Base-by-base conservation (phyloP, 225 moss, liverwort and hornwort species). In the Anthoceros angustus region DNA sequence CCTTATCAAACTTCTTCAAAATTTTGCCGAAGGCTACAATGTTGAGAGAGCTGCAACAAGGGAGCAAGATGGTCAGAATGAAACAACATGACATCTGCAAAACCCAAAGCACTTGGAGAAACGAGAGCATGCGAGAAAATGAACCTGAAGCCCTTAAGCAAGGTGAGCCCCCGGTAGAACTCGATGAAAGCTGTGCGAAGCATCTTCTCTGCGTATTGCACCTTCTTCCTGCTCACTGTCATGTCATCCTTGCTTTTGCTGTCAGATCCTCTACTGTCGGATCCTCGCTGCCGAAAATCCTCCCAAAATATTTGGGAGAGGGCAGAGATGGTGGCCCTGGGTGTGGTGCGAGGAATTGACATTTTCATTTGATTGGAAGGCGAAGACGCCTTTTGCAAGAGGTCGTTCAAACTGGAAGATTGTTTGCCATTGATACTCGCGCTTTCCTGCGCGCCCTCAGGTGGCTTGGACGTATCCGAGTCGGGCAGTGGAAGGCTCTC, bases 1-100 rank as follows among this genome's bases (percentile, higher is more conserved):
- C 87, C 85, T 87, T 87, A 50, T 87, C 87, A 70, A 84, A 87
- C 62, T 87, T 87, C 75, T 87, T 84, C 78, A 87, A 70, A 55
- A 87, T 87, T 69, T 85, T 87, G 64, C 78, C 87, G 25, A 87
- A 87, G 7, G 87, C 84, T 72, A 85, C 70, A 71, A 85, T 46
- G 70, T 87, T 87, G 75, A 87, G 55, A 60, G 80, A 82, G 75
- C 87, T 87, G 82, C 69, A 70, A 75, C 65, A 46, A 18, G 39
- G 25, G 26, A 39, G 39, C 16, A 7, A 69, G 50, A 21, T 67
- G 40, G 11, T 18, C 24, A 32, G 6, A 66, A 24, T 39, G 38
- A 38, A 24, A 66, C 39, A 66, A 14, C 20, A 21, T 39, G 42
- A 41, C 18, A 15, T 20, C 66, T 66, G 7, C 12, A 2, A 32